Percentiles rank a stretch among this genome's conserved stretches.
phyloP scores from a whole-genome alignment of 345 rosid species.

The Pelargonium nanum region DNA sequence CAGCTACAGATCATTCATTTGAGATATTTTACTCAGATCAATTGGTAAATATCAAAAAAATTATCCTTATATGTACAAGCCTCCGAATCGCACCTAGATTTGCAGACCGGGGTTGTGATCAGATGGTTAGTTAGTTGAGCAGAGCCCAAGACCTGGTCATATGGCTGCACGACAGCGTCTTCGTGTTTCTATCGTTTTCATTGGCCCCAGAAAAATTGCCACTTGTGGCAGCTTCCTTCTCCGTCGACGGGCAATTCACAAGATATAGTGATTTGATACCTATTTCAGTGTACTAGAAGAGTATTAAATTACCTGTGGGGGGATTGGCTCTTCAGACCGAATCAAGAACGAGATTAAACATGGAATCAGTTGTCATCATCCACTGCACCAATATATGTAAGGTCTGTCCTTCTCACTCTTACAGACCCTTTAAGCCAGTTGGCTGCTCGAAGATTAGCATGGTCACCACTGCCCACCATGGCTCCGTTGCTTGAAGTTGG shows the following conservation, averaged over 20 bases:
- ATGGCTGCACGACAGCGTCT: conserved; percentile 1
- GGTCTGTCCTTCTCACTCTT: conserved; percentile 79
- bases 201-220: conserved; percentile 13
- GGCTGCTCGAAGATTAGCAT: conserved; percentile 68
- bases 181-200: conserved; percentile 11
- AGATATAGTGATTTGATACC: background rate
- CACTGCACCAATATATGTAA: conserved; percentile 70
- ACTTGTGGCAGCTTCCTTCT: conserved; percentile 18
- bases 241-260: conserved; percentile 13
- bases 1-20: conserved; percentile 23
- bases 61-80: conserved; percentile 46
- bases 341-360: conserved; percentile 24
- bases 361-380: conserved; percentile 80
- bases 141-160: conserved; percentile 8
- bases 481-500: conserved; percentile 43
- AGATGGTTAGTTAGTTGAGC: conserved; percentile 24
- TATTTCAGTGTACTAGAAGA: background rate
- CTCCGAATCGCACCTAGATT: conserved; percentile 32
- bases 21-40: conserved; percentile 31
- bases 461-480: conserved; percentile 51
- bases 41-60: conserved; percentile 32
- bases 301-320: conserved; percentile 17
- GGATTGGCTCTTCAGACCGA: conserved; percentile 20
- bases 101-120: conserved; percentile 23
- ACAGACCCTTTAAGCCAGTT: conserved; percentile 94